Percentiles rank a stretch among this genome's conserved stretches.
Conservation (phyloP, 352 stramenopile genomes). For the Pythium myriotylum region DNA sequence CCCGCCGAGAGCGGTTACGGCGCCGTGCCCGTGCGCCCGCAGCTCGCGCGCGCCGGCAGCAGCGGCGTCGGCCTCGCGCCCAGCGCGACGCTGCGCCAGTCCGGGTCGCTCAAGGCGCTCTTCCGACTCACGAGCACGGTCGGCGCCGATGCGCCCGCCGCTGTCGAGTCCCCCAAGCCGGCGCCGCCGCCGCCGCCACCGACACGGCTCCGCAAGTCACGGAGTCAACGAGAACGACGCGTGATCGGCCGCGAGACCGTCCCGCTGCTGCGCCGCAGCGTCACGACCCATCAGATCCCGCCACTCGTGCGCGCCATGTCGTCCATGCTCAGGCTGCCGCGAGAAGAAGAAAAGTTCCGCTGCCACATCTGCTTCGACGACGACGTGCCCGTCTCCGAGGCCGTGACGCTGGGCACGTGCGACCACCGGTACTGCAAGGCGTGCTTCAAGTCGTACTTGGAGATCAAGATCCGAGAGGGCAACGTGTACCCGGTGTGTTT, state of each 20-base stretch:
- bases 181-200: neutral
- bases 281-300: slow-evolving; percentile 15
- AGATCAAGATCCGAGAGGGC: slow-evolving; percentile 69
- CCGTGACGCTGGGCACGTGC: slow-evolving; percentile 33
- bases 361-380: slow-evolving; percentile 83
- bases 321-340: slow-evolving; percentile 8
- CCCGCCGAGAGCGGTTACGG: neutral
- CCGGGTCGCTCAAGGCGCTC: slow-evolving; percentile 9
- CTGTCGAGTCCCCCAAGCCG: neutral
- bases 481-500: slow-evolving; percentile 79
- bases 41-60: neutral
- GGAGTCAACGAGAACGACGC: slow-evolving; percentile 1
- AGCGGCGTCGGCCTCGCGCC: neutral
- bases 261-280: slow-evolving; percentile 14
- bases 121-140: slow-evolving; percentile 8
- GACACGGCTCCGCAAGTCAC: neutral
- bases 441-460: slow-evolving; percentile 61
- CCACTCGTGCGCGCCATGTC: slow-evolving; percentile 16
- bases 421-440: slow-evolving; percentile 55
- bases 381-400: slow-evolving; percentile 33
- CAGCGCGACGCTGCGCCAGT: slow-evolving; percentile 14
- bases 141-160: neutral
- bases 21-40: neutral
- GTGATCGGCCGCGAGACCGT: neutral
- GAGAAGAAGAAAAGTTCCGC: slow-evolving; percentile 52